These are phyloP conservation scores for Aspergillus asperescens DNA, from an alignment of 495 filamentous ascomycete genomes.

Conservation along the genomic window DNA sequence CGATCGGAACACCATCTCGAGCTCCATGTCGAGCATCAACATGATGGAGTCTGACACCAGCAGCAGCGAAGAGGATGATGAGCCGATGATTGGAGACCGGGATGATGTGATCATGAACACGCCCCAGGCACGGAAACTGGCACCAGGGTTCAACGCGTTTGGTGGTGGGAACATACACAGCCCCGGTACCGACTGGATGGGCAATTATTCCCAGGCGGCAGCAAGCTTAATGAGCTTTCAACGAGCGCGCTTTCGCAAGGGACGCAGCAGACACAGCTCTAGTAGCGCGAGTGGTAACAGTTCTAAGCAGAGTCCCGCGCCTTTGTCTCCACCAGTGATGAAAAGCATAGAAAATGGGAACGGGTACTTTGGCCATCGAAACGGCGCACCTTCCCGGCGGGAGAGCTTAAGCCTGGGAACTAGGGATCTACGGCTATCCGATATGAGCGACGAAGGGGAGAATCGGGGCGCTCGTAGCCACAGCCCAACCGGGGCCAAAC, in stretches of 20 bases:
- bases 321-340: slow-evolving; percentile 58
- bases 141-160: slow-evolving; percentile 43
- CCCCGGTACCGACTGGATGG: slow-evolving; percentile 55
- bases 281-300: slow-evolving; percentile 67
- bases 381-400: slow-evolving; percentile 54
- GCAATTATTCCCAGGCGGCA: slow-evolving; percentile 59
- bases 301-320: slow-evolving; percentile 61
- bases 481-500: slow-evolving; percentile 36
- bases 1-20: slow-evolving; percentile 72
- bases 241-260: slow-evolving; percentile 52
- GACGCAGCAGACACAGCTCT: slow-evolving; percentile 58
- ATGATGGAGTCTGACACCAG: slow-evolving; percentile 77
- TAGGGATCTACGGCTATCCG: slow-evolving; percentile 78
- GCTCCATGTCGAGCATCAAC: slow-evolving; percentile 77
- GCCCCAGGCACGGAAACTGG: slow-evolving; percentile 44
- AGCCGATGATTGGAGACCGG: slow-evolving; percentile 72
- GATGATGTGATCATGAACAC: slow-evolving; percentile 68
- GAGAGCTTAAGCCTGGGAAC: slow-evolving; percentile 85
- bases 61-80: slow-evolving; percentile 67
- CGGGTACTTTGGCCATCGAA: slow-evolving; percentile 44
- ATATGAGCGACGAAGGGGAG: slow-evolving; percentile 74
- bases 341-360: slow-evolving; percentile 54
- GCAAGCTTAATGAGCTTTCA: slow-evolving; percentile 73
- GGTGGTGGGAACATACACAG: slow-evolving; percentile 38
- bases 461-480: slow-evolving; percentile 43